A percentile compares a stretch with the other conserved stretches of the same genome.
Conservation (phyloP, 2,329 filamentous ascomycete genomes). For the Gaeumannomyces sp. region DNA sequence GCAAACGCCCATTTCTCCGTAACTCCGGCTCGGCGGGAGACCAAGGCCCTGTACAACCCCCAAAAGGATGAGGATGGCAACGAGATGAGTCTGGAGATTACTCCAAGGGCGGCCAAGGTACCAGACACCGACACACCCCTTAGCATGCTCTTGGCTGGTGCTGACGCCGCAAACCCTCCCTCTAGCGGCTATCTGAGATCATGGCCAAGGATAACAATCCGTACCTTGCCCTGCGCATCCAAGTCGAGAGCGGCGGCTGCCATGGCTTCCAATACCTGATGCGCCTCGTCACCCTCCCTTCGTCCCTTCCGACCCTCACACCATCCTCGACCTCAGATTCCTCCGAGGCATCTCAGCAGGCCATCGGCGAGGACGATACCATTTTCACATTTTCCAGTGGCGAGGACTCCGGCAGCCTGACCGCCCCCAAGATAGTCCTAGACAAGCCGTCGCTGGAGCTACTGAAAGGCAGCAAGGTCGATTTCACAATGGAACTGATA, state of each 20-base stretch:
- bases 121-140: slow-evolving; percentile 16
- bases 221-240: slow-evolving; percentile 78
- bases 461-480: slow-evolving; percentile 87
- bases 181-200: slow-evolving; percentile 67
- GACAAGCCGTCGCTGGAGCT: slow-evolving; percentile 83
- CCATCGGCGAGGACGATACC: slow-evolving; percentile 69
- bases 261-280: slow-evolving; percentile 98
- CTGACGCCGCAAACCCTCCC: slow-evolving; percentile 8
- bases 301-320: slow-evolving; percentile 18
- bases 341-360: slow-evolving; percentile 22
- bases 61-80: slow-evolving; percentile 76
- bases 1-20: slow-evolving; percentile 28
- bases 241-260: slow-evolving; percentile 89
- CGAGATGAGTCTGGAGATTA: slow-evolving; percentile 79
- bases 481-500: slow-evolving; percentile 95
- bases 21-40: slow-evolving; percentile 32
- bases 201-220: slow-evolving; percentile 68
- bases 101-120: slow-evolving; percentile 74
- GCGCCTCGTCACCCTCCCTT: slow-evolving; percentile 64
- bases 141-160: neutral
- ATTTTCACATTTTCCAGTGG: slow-evolving; percentile 67
- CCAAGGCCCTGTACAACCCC: slow-evolving; percentile 59
- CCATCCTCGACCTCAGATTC: slow-evolving; percentile 11
- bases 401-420: slow-evolving; percentile 33
- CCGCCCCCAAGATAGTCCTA: slow-evolving; percentile 72